Conservation (phyloP, 306 rosid genomes). For the Medicago ruthenica region DNA sequence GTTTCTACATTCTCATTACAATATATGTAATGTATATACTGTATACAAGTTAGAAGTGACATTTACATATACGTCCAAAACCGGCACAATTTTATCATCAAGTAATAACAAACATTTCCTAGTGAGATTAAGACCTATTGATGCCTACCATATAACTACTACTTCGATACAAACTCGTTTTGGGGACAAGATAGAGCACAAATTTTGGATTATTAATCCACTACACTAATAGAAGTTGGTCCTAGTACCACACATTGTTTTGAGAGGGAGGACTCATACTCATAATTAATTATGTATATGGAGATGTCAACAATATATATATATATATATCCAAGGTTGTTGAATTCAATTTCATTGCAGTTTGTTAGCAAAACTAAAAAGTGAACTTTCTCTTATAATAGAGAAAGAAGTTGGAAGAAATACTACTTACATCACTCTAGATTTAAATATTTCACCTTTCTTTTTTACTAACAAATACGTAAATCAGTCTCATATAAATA, state of each 20-base stretch:
- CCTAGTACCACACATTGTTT: constrained; percentile 37
- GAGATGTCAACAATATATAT: background rate
- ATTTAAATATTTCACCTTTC: too few species aligned
- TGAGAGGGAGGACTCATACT: background rate
- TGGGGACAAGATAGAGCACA: constrained; percentile 34
- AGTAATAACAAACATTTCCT: constrained; percentile 23
- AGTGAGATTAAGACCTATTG: constrained; percentile 46
- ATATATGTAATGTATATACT: background rate
- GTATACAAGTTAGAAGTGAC: constrained; percentile 36
- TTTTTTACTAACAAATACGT: constrained; percentile 4
- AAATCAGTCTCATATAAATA: constrained; percentile 9
- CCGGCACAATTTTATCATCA: constrained; percentile 29
- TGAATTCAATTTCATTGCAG: background rate
- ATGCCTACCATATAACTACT: constrained; percentile 45
- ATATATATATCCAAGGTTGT: background rate
- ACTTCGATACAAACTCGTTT: constrained; percentile 8
- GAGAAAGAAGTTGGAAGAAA: too few species aligned
- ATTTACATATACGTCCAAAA: constrained; percentile 30
- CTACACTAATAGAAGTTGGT: background rate
- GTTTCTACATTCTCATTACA: constrained; percentile 2
- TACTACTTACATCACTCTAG: too few species aligned
- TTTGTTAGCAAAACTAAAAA: background rate
- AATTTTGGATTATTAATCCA: constrained; percentile 9
- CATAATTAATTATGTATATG: background rate
- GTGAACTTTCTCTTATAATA: too few species aligned